Conservation (phyloP, 1,139 yeast genomes). For the Saccharomyces hybrid region DNA sequence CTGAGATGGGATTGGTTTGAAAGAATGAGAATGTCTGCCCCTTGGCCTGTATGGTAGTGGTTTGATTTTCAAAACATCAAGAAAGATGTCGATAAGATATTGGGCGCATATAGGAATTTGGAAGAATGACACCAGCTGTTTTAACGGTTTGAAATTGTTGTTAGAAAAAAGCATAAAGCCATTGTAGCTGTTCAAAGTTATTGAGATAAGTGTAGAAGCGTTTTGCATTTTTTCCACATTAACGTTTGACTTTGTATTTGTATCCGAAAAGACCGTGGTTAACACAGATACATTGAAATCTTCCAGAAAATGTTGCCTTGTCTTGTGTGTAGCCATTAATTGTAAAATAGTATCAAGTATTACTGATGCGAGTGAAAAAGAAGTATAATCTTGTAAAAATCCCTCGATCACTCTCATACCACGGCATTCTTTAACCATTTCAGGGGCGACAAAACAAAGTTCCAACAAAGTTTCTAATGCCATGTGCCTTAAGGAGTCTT, state of each 20-base stretch:
- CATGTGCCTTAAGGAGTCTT: constrained; percentile 47
- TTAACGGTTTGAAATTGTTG: constrained; percentile 49
- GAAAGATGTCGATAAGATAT: constrained; percentile 59
- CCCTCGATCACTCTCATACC: constrained; percentile 56
- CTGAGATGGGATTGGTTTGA: constrained; percentile 22
- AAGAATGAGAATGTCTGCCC: constrained; percentile 16
- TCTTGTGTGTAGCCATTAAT: constrained; percentile 51
- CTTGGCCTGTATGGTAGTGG: constrained; percentile 48
- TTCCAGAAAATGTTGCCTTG: constrained; percentile 46
- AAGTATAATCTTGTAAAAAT: constrained; percentile 54
- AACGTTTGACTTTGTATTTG: constrained; percentile 39
- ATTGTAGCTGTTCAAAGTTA: constrained; percentile 62
- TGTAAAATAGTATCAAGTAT: constrained; percentile 51
- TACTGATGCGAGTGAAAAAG: constrained; percentile 44
- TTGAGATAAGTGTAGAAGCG: constrained; percentile 53
- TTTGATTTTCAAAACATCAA: constrained; percentile 57
- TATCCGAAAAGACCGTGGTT: constrained; percentile 58
- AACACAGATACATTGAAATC: constrained; percentile 60
- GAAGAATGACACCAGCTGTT: constrained; percentile 55
- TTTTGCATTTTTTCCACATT: constrained; percentile 51
- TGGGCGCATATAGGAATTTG: constrained; percentile 56
- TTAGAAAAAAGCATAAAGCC: constrained; percentile 66
- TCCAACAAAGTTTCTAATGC: constrained; percentile 69
- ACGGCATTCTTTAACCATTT: constrained; percentile 51
- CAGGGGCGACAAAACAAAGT: constrained; percentile 54